Evolutionary conservation across 2,329 filamentous ascomycete genomes (phyloP).

Genomic region (Colletotrichum graminicola): DNA sequence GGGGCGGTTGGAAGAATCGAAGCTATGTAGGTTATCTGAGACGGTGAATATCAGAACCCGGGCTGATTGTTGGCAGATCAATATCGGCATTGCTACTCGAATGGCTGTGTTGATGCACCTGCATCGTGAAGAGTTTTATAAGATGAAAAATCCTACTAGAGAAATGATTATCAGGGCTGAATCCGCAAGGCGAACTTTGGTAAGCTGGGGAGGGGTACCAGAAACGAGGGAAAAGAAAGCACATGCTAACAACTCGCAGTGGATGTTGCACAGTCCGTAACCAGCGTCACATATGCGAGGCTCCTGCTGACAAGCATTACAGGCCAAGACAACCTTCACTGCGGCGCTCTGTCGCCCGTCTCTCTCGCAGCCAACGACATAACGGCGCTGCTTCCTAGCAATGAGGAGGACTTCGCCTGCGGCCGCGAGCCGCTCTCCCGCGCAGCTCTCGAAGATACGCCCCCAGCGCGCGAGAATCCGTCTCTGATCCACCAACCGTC

Average conservation of each 20-base stretch:
- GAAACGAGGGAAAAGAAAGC: not conserved
- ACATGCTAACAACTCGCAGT: constrained; percentile 51
- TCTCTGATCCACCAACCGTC: constrained; percentile 56
- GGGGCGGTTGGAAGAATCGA: constrained; percentile 64
- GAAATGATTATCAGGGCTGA: constrained; percentile 63
- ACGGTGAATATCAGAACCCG: not conserved
- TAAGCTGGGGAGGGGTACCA: constrained; percentile 48
- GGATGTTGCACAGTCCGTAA: constrained; percentile 67
- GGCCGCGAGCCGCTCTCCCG: constrained; percentile 62
- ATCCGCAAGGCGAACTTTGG: constrained; percentile 68
- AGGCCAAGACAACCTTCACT: constrained; percentile 69
- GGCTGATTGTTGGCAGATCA: constrained; percentile 57
- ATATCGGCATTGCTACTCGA: constrained; percentile 67
- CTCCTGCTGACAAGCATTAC: not conserved
- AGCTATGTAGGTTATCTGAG: constrained; percentile 61
- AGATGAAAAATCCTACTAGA: constrained; percentile 55
- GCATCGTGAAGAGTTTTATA: constrained; percentile 68
- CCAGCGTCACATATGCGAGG: too few relatives aligned
- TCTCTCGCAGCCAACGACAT: constrained; percentile 66
- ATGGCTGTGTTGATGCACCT: constrained; percentile 68
- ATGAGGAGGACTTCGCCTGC: constrained; percentile 64
- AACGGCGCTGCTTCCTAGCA: constrained; percentile 65
- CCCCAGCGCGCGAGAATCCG: constrained; percentile 61
- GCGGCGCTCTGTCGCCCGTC: constrained; percentile 63
- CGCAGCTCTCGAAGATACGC: constrained; percentile 66